Percentiles rank a stretch among this genome's conserved stretches.
phyloP scores from a whole-genome alignment of 805 yeast genomes.

The Saccharomycopsis sp. region DNA sequence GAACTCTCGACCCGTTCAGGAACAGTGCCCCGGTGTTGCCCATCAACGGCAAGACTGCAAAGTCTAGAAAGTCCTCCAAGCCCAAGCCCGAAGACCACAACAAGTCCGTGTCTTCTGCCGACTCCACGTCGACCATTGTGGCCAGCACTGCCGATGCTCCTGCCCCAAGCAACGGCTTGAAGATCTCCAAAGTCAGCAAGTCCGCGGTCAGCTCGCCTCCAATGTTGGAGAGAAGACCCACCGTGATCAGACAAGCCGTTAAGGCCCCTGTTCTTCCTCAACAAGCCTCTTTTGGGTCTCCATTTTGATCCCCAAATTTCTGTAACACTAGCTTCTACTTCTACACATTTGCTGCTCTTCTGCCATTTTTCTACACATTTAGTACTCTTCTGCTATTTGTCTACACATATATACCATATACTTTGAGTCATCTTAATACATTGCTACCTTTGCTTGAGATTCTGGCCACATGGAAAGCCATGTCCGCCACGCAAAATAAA shows the following conservation, averaged over 20 bases:
- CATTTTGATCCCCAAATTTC: not conserved
- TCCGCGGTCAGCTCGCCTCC: not conserved
- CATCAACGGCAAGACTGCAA: not conserved
- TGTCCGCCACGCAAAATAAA: no score
- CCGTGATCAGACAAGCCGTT: not conserved
- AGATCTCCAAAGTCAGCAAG: not conserved
- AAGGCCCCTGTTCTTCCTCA: not conserved
- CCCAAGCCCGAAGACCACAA: no score
- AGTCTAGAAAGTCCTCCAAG: not conserved
- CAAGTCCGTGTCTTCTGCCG: not conserved
- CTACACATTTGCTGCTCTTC: no score
- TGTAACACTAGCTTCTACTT: no score
- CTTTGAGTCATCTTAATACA: no score
- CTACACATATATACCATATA: no score
- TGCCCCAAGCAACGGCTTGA: conserved; percentile 1
- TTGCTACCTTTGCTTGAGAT: no score
- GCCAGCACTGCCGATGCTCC: no score
- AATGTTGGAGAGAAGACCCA: not conserved
- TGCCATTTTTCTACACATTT: no score
- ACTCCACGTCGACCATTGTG: not conserved
- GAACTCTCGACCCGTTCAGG: conserved; percentile 36
- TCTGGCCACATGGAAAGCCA: no score
- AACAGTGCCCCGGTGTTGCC: not conserved
- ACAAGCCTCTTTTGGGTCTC: not conserved
- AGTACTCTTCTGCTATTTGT: no score